Conservation (phyloP, 2,329 filamentous ascomycete species). For the Tolypocladium ovalisporum region DNA sequence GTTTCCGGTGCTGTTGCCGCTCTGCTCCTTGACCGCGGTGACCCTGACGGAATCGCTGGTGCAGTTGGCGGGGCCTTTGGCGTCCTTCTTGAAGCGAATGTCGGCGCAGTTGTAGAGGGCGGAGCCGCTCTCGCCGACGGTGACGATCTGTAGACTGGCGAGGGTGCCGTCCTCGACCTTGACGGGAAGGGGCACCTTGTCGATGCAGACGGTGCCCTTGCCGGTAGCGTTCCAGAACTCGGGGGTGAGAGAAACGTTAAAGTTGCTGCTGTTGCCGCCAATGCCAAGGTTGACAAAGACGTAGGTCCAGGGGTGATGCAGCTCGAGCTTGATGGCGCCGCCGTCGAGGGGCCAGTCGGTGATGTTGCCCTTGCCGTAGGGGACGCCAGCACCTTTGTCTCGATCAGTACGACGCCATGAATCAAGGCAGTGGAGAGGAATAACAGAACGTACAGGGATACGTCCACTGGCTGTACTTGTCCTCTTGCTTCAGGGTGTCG, state of each 20-base stretch:
- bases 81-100: slow-evolving; percentile 50
- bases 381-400: slow-evolving; percentile 34
- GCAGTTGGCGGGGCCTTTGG: slow-evolving; percentile 30
- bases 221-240: slow-evolving; percentile 47
- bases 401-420: slow-evolving; percentile 1
- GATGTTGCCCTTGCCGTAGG: slow-evolving; percentile 29
- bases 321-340: slow-evolving; percentile 34
- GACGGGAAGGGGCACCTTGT: slow-evolving; percentile 43
- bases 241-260: slow-evolving; percentile 57
- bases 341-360: slow-evolving; percentile 44
- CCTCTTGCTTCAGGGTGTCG: slow-evolving; percentile 29
- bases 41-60: slow-evolving; percentile 30
- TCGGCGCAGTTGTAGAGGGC: slow-evolving; percentile 70
- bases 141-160: slow-evolving; percentile 60
- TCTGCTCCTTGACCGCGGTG: slow-evolving; percentile 18
- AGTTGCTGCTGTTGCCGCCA: slow-evolving; percentile 43
- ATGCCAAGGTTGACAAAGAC: slow-evolving; percentile 43
- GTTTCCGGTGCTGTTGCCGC: slow-evolving; percentile 8
- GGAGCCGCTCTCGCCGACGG: slow-evolving; percentile 42
- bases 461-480: slow-evolving; percentile 34
- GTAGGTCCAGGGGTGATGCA: slow-evolving; percentile 42
- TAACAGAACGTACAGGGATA: slow-evolving; percentile 34
- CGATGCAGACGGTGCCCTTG: slow-evolving; percentile 56
- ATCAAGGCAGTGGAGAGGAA: not conserved
- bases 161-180: slow-evolving; percentile 47